Evolutionary conservation across 257 asterid genomes (phyloP).

Genomic region (Leptodermis oblonga): DNA sequence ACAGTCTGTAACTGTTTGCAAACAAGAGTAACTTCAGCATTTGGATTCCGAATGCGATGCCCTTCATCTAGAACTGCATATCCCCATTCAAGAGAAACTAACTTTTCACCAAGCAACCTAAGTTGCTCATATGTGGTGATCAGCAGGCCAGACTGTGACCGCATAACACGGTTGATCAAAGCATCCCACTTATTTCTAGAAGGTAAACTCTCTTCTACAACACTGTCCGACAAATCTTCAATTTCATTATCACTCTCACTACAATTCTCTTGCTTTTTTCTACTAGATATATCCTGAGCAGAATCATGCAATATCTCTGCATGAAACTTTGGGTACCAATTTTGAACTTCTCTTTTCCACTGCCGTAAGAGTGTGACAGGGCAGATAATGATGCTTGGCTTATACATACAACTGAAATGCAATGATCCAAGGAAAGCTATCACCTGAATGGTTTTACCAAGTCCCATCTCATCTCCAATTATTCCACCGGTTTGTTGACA

Average conservation of each 20-base stretch:
- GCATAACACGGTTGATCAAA: conserved; percentile 67
- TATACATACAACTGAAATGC: conserved; percentile 84
- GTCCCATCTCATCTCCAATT: conserved; percentile 99
- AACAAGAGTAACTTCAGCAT: conserved; percentile 90
- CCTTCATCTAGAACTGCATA: conserved; percentile 96
- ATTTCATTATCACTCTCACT: conserved; percentile 65
- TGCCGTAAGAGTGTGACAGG: conserved; percentile 92
- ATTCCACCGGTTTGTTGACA: conserved; percentile 98
- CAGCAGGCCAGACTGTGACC: conserved; percentile 78
- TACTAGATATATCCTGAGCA: conserved; percentile 49
- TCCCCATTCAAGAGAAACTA: conserved; percentile 94
- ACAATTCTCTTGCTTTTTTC: conserved; percentile 49
- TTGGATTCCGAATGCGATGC: conserved; percentile 95
- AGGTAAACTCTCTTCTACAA: conserved; percentile 42
- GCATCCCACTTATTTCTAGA: conserved; percentile 71
- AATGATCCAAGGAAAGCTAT: conserved; percentile 85
- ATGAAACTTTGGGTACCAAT: conserved; percentile 79
- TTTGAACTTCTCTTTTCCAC: conserved; percentile 90
- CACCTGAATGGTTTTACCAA: conserved; percentile 93
- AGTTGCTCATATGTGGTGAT: conserved; percentile 97
- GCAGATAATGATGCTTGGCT: conserved; percentile 86
- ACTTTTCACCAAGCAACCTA: conserved; percentile 66
- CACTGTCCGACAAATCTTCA: conserved; percentile 54
- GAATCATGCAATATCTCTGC: conserved; percentile 94
- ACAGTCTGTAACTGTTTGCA: conserved; percentile 98